Conservation (phyloP, 129 eudicot species). For the Silybum marianum region DNA sequence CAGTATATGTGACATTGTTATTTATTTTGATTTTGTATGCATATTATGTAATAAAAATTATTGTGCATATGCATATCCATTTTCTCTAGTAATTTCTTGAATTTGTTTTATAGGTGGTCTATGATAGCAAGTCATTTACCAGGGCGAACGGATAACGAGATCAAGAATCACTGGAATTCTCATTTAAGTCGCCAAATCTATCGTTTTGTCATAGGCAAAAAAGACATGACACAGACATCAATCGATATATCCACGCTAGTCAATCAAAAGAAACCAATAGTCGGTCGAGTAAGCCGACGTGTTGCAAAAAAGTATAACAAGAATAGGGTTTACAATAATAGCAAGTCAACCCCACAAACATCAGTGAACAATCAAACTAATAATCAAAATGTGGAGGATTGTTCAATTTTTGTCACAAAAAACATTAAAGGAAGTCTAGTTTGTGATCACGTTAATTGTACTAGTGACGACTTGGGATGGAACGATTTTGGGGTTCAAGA, state of each 20-base stretch:
- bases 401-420: background rate
- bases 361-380: background rate
- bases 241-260: constrained; percentile 18
- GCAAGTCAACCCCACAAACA: background rate
- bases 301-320: constrained; percentile 41
- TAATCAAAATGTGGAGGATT: background rate
- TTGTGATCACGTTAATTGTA: background rate
- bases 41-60: background rate
- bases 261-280: constrained; percentile 23
- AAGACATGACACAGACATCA: background rate
- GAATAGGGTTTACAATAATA: background rate
- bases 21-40: background rate
- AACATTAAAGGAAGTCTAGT: background rate
- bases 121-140: constrained; percentile 61
- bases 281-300: constrained; percentile 46
- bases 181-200: constrained; percentile 48
- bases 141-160: constrained; percentile 69
- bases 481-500: background rate
- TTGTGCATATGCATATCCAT: background rate
- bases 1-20: background rate
- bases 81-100: background rate
- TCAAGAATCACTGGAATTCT: constrained; percentile 71
- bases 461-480: background rate
- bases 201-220: constrained; percentile 27
- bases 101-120: constrained; percentile 57